A percentile compares a stretch with the other conserved stretches of the same genome.
These are phyloP conservation scores for Suhomyces xylopsoci DNA, from an alignment of 805 yeast genomes.

Conservation along the genomic window DNA sequence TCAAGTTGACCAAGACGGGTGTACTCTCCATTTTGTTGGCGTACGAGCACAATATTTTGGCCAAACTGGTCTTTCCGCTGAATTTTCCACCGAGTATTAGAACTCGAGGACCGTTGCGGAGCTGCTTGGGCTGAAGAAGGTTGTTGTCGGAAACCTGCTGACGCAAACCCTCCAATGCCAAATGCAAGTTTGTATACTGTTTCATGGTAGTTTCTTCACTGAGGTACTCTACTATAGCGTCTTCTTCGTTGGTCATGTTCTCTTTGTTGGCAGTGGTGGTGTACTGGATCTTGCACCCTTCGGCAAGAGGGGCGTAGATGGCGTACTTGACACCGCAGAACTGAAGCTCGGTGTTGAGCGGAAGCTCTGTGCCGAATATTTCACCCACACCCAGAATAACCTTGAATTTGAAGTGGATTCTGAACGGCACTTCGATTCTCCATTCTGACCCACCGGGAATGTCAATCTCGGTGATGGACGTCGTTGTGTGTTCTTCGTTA, in stretches of 20 bases:
- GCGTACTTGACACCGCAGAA: constrained; percentile 39
- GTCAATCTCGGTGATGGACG: constrained; percentile 15
- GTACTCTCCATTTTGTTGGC: constrained; percentile 64
- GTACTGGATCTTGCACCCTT: constrained; percentile 63
- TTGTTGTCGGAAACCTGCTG: constrained; percentile 28
- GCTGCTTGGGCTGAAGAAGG: constrained; percentile 16
- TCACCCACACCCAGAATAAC: constrained; percentile 74
- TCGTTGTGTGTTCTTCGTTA: constrained; percentile 8
- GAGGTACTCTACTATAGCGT: constrained; percentile 53
- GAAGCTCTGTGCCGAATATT: constrained; percentile 89
- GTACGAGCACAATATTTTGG: constrained; percentile 69
- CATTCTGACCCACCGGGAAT: constrained; percentile 57
- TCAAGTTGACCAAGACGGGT: constrained; percentile 76
- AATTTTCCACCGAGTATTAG: constrained; percentile 69
- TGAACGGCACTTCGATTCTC: constrained; percentile 67
- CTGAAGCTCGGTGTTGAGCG: constrained; percentile 54
- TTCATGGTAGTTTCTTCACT: constrained; percentile 71
- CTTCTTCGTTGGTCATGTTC: constrained; percentile 30
- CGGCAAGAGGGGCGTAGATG: constrained; percentile 44
- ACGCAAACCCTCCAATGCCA: constrained; percentile 62
- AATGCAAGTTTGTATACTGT: constrained; percentile 64
- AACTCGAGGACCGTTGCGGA: constrained; percentile 53
- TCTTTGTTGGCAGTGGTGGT: constrained; percentile 23
- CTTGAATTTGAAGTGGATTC: constrained; percentile 48
- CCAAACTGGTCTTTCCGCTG: constrained; percentile 76